Conservation (phyloP, 2,329 filamentous ascomycete species). For the Cephalotrichum gorgonifer region DNA sequence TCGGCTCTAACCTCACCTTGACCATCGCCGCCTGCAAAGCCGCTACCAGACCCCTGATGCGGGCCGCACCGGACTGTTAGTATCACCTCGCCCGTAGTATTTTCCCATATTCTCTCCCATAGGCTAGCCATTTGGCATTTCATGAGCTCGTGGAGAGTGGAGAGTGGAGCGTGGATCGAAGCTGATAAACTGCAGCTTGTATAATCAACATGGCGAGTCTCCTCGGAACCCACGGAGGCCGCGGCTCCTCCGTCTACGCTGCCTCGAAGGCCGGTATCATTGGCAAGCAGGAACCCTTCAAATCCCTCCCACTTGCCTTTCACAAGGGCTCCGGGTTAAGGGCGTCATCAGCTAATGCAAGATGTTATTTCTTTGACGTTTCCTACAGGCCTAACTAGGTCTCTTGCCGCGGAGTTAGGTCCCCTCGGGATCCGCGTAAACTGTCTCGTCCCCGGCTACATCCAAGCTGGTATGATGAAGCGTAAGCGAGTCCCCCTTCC, state of each 20-base stretch:
- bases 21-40: constrained; percentile 53
- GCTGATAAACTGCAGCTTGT: constrained; percentile 36
- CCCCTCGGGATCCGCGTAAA: constrained; percentile 61
- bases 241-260: constrained; percentile 63
- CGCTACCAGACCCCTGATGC: constrained; percentile 13
- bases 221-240: constrained; percentile 57
- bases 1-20: constrained; percentile 61
- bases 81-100: neutral
- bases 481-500: constrained; percentile 32
- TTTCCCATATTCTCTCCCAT: neutral
- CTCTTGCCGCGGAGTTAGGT: constrained; percentile 53
- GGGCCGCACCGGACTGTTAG: constrained; percentile 5
- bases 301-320: no score
- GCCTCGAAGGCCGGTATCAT: constrained; percentile 74
- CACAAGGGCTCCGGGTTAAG: no score
- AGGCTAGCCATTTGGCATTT: neutral
- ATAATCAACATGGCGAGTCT: constrained; percentile 79
- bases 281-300: constrained; percentile 29
- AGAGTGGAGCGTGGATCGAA: no score
- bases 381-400: constrained; percentile 52
- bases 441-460: constrained; percentile 73
- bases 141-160: no score
- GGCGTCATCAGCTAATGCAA: no score
- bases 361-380: neutral
- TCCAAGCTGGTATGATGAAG: constrained; percentile 69